Evolutionary conservation across 108 stramenopile species (phyloP), one percentile per base, ranked within the genome.

Genomic region (Cyclotella choctawhatcheeana): DNA sequence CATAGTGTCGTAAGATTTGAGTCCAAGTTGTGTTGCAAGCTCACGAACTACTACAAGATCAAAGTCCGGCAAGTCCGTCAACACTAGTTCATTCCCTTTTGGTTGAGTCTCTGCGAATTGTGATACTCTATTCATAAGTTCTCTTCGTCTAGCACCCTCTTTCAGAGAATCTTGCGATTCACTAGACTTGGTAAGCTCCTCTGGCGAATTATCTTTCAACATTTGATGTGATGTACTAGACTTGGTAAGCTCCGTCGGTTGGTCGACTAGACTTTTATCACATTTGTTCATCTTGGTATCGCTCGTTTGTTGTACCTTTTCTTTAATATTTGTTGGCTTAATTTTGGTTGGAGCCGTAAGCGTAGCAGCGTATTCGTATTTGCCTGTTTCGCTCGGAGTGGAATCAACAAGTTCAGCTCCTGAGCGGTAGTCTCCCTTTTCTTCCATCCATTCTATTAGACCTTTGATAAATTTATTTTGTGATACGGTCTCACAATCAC

Each of bases 401-500:
- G 22, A 34, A 58, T n/a, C 33, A n/a, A 63, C 31, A 52, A 67
- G 88, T 31, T 95, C 93, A 24, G 86, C 64, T 7, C 85, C 93
- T 16, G 91, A 88, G 43, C 83, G 85, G 58, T 84, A 76, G 18
- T 89, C 86, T 17, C 95, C 95, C 33, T 89, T 81, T 43, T 88
- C 66, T 60, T 91, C 89, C 47, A 96, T 88, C 92, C 92, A 96
- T 13, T 70, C 67, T 7, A 93, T 56, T 45, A 96, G 56, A 43
- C 64, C 85, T 44, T 80, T 81, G 27, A 96, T 82, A 65, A 93
- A 96, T 2, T 54, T 34, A 53, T 86, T 85, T 71, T 87, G 59
- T 14, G 86, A 77, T 5, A 95, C 92, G 10, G 95, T 96, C 69
- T 95, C 97, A 13, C 81, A 71, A 73, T 97, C 95, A 65, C 90